Evolutionary conservation across 2,329 filamentous ascomycete species (phyloP).

Genomic region (Paraphoma sp.): DNA sequence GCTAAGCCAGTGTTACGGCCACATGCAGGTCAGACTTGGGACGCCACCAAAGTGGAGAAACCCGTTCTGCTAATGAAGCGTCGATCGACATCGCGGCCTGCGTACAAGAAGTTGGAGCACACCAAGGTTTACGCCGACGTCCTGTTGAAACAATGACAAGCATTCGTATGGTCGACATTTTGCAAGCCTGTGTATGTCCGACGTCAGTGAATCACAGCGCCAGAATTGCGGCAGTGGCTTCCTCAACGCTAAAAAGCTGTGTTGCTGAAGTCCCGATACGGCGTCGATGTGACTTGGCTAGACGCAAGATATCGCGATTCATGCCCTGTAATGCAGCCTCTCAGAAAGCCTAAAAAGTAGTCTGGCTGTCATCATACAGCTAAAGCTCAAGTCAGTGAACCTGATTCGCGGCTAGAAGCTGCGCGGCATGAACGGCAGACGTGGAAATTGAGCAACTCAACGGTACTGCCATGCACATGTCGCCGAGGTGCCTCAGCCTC

Average conservation of each 20-base stretch:
- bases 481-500: background rate
- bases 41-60: constrained; percentile 11
- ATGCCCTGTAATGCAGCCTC: background rate
- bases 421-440: background rate
- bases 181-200: background rate
- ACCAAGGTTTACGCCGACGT: background rate
- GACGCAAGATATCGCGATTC: background rate
- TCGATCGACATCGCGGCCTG: background rate
- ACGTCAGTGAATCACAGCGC: background rate
- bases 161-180: background rate
- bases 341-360: background rate
- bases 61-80: background rate
- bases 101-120: background rate
- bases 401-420: background rate
- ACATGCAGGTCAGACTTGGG: constrained; percentile 4
- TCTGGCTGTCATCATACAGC: background rate
- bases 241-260: background rate
- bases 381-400: background rate
- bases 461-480: background rate
- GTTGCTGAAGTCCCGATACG: background rate
- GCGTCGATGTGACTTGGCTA: background rate
- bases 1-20: constrained; percentile 5
- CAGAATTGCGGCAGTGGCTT: background rate
- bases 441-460: background rate
- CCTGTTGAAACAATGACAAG: background rate